Evolutionary conservation across 805 yeast genomes (phyloP).

Genomic region (Sugiyamaella floridensis): DNA sequence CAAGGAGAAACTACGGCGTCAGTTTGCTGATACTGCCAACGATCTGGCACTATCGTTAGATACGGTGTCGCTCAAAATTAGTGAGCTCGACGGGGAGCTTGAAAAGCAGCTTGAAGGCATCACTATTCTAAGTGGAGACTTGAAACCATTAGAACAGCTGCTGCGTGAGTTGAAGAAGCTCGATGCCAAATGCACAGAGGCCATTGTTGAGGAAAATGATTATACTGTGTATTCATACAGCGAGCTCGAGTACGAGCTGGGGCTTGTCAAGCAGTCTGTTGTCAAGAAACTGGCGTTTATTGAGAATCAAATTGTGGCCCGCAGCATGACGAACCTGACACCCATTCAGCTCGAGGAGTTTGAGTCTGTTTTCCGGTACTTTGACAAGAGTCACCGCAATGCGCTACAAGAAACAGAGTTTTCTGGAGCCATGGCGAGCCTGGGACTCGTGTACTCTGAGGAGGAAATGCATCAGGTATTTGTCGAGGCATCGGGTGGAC

Average conservation of each 20-base stretch:
- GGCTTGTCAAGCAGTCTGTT: constrained; percentile 33
- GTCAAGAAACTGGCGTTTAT: constrained; percentile 37
- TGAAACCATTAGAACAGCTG: constrained; percentile 31
- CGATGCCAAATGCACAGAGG: constrained; percentile 26
- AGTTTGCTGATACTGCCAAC: constrained; percentile 32
- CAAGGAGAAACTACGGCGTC: constrained; percentile 29
- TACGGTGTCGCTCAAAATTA: constrained; percentile 24
- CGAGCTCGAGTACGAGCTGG: constrained; percentile 36
- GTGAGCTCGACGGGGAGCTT: constrained; percentile 31
- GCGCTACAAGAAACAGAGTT: constrained; percentile 39
- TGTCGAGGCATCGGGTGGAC: constrained; percentile 23
- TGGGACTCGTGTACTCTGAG: constrained; percentile 35
- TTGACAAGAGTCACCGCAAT: constrained; percentile 34
- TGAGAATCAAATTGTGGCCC: constrained; percentile 36
- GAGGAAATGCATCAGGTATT: constrained; percentile 36
- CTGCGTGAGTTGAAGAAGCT: constrained; percentile 26
- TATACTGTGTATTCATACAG: constrained; percentile 32
- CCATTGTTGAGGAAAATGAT: constrained; percentile 35
- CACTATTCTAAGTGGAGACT: constrained; percentile 30
- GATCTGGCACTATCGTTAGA: constrained; percentile 25
- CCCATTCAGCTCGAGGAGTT: constrained; percentile 38
- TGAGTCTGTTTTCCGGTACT: constrained; percentile 39
- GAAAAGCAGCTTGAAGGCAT: constrained; percentile 35
- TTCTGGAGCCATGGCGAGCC: constrained; percentile 36
- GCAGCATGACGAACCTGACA: constrained; percentile 30